Evolutionary conservation across 192 early-diverging fungal species (phyloP).

Genomic region (Coemansia sp.): DNA sequence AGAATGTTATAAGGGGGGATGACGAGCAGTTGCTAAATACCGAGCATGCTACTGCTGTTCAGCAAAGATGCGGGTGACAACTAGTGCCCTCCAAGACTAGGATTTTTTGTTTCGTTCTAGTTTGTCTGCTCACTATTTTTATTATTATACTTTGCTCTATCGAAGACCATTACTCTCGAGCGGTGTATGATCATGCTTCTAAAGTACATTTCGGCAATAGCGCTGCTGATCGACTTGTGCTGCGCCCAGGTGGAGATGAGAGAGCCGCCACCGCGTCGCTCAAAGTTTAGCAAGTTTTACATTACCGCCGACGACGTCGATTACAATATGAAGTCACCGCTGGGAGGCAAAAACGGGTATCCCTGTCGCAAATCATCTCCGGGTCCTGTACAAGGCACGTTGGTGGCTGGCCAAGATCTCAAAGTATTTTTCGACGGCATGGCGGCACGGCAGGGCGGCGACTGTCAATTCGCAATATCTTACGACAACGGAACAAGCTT

Average conservation of each 20-base stretch:
- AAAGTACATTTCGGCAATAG: not conserved
- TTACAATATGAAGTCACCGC: conserved; percentile 54
- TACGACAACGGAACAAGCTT: conserved; percentile 59
- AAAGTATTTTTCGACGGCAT: conserved; percentile 57
- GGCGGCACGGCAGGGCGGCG: conserved; percentile 39
- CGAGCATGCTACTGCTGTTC: not conserved
- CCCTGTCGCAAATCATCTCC: conserved; percentile 36
- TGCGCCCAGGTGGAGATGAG: conserved; percentile 47
- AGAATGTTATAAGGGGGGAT: not conserved
- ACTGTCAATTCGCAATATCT: conserved; percentile 53
- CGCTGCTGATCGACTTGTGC: conserved; percentile 16
- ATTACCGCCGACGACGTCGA: conserved; percentile 45
- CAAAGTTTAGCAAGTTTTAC: conserved; percentile 48
- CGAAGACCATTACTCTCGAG: not conserved
- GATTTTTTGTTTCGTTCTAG: not conserved
- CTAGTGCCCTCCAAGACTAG: not conserved
- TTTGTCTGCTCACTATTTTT: not conserved
- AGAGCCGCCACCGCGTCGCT: conserved; percentile 49
- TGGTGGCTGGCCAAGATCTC: conserved; percentile 56
- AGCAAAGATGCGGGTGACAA: not conserved
- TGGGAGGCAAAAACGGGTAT: conserved; percentile 38
- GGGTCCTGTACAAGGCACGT: conserved; percentile 32
- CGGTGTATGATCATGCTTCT: conserved; percentile 1
- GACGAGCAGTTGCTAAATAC: not conserved
- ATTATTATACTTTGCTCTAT: not conserved